Conservation (phyloP, 2,329 filamentous ascomycete genomes). For the Xylariaceae sp. region DNA sequence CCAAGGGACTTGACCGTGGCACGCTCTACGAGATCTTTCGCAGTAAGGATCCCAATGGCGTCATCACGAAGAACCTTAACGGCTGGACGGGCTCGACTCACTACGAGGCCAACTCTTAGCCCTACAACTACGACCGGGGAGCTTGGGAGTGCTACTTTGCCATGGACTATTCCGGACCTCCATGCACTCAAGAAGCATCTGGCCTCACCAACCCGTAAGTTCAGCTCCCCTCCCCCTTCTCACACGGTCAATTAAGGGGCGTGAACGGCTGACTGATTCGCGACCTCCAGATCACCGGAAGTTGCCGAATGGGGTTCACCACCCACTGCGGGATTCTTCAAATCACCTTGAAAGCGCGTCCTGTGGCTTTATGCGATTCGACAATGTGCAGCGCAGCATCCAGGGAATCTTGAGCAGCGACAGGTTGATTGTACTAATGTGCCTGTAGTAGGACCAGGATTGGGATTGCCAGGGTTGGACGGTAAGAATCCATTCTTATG, state of each 20-base stretch:
- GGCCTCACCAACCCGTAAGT: conserved; percentile 47
- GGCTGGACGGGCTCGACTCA: not conserved
- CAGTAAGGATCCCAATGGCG: conserved; percentile 41
- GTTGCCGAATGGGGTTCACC: conserved; percentile 35
- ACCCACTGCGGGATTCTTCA: conserved; percentile 37
- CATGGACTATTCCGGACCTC: conserved; percentile 1
- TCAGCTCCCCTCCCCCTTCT: no score
- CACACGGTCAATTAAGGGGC: no score
- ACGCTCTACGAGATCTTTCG: conserved; percentile 43
- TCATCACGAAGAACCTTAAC: conserved; percentile 51
- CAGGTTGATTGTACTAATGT: no score
- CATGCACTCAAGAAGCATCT: conserved; percentile 48
- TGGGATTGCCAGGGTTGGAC: no score
- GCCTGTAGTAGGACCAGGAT: no score
- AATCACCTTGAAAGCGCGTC: conserved; percentile 43
- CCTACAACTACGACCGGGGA: conserved; percentile 9
- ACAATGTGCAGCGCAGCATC: conserved; percentile 16
- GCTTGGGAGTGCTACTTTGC: conserved; percentile 18
- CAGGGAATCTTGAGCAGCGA: conserved; percentile 1
- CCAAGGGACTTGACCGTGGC: conserved; percentile 36
- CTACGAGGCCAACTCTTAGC: conserved; percentile 10
- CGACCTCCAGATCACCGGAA: conserved; percentile 30
- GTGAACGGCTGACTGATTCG: no score
- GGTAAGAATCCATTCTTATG: no score
- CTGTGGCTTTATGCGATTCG: conserved; percentile 38